phyloP scores from a whole-genome alignment of 495 filamentous ascomycete species.

The Hypomontagnella submonticulosa region DNA sequence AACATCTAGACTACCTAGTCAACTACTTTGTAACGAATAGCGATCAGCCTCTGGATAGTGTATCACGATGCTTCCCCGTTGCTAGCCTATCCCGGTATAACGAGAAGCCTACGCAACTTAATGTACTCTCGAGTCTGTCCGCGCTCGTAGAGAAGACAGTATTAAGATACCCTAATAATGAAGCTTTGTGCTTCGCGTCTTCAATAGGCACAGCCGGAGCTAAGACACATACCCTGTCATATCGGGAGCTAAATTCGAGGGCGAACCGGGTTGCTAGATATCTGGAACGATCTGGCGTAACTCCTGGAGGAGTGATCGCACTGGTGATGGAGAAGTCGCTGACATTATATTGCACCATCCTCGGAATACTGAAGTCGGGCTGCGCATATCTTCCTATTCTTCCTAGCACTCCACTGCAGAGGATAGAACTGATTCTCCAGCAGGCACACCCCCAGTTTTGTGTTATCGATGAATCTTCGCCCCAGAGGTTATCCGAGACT shows the following conservation, averaged over 20 bases:
- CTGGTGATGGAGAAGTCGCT: slow-evolving; percentile 78
- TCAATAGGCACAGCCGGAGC: slow-evolving; percentile 50
- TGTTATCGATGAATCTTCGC: slow-evolving; percentile 51
- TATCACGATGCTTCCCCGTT: slow-evolving; percentile 48
- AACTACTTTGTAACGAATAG: slow-evolving; percentile 54
- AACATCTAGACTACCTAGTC: slow-evolving; percentile 51
- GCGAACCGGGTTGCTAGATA: slow-evolving; percentile 73
- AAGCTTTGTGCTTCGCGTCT: slow-evolving; percentile 70
- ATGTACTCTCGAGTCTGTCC: slow-evolving; percentile 52
- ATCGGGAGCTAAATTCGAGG: slow-evolving; percentile 66
- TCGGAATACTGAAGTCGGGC: slow-evolving; percentile 77
- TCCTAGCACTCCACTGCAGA: slow-evolving; percentile 67
- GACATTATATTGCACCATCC: slow-evolving; percentile 73
- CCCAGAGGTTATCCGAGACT: slow-evolving; percentile 30
- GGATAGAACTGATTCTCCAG: slow-evolving; percentile 64
- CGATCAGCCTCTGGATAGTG: slow-evolving; percentile 42
- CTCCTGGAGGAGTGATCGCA: slow-evolving; percentile 66
- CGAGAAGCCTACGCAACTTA: slow-evolving; percentile 33
- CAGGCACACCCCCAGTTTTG: slow-evolving; percentile 62
- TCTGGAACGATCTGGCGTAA: slow-evolving; percentile 59
- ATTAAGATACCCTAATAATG: slow-evolving; percentile 56
- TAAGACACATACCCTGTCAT: slow-evolving; percentile 62
- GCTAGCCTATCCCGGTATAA: slow-evolving; percentile 68
- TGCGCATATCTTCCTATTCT: slow-evolving; percentile 79
- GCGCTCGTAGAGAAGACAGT: slow-evolving; percentile 65